A percentile compares a stretch with the other conserved stretches of the same genome.
Evolutionary conservation across 352 stramenopile species (phyloP).

Genomic region (Phytopythium chamaehyphon): DNA sequence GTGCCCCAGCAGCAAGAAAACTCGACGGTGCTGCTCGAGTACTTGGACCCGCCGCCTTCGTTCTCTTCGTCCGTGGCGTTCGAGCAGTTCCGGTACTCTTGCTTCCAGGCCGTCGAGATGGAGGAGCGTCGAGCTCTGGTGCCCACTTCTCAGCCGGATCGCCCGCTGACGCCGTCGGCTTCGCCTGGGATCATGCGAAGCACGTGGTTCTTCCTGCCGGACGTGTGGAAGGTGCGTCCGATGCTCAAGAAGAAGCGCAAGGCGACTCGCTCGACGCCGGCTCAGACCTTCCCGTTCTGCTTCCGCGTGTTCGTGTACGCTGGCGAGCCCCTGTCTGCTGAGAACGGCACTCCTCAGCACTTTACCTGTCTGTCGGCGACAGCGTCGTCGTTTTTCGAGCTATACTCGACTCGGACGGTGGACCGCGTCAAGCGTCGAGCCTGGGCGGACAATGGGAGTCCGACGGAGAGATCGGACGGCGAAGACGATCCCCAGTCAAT

Average conservation of each 20-base stretch:
- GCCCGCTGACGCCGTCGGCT: neutral
- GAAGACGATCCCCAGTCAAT: neutral
- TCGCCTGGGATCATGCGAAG: slow-evolving; percentile 29
- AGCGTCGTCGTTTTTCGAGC: slow-evolving; percentile 76
- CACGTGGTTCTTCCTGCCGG: slow-evolving; percentile 84
- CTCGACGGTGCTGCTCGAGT: slow-evolving; percentile 34
- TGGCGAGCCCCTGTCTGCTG: slow-evolving; percentile 12
- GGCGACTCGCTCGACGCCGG: slow-evolving; percentile 67
- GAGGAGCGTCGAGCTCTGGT: slow-evolving; percentile 53
- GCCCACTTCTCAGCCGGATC: slow-evolving; percentile 8
- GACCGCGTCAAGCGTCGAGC: slow-evolving; percentile 80
- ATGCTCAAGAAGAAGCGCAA: slow-evolving; percentile 90
- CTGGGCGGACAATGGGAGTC: slow-evolving; percentile 25
- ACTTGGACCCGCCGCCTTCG: slow-evolving; percentile 34
- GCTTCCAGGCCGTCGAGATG: slow-evolving; percentile 81
- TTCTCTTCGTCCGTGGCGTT: slow-evolving; percentile 49
- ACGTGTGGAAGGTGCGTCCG: slow-evolving; percentile 87
- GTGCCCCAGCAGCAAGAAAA: slow-evolving; percentile 60
- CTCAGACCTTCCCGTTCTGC: slow-evolving; percentile 86
- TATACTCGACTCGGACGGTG: slow-evolving; percentile 82
- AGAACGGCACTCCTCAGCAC: neutral
- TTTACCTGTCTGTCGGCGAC: slow-evolving; percentile 56
- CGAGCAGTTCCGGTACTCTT: slow-evolving; percentile 72
- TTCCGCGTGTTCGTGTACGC: slow-evolving; percentile 78
- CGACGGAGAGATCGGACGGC: neutral